Evolutionary conservation across 768 basidiomycete genomes (phyloP).

Genomic region (Tricholoma furcatifolium): DNA sequence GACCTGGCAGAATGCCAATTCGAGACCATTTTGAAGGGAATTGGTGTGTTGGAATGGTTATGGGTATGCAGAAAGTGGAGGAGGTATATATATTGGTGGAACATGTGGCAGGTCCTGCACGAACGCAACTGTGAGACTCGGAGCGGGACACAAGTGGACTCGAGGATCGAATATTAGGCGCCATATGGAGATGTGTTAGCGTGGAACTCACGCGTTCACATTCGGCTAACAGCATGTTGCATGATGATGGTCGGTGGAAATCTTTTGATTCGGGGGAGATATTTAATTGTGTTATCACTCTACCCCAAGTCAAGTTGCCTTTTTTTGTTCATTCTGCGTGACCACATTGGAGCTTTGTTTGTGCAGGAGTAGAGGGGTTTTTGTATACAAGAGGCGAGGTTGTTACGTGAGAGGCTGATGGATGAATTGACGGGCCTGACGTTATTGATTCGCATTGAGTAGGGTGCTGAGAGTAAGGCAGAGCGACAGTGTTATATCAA

Average conservation of each 20-base stretch:
- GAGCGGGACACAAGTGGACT: neutral
- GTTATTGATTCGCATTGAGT: conserved; percentile 1
- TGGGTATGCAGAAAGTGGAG: neutral
- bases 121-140: too few relatives aligned
- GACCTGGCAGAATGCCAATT: neutral
- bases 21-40: too few relatives aligned
- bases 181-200: conserved; percentile 13
- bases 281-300: too few relatives aligned
- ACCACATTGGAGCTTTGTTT: neutral
- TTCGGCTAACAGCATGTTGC: too few relatives aligned
- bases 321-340: neutral
- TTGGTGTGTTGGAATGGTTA: too few relatives aligned
- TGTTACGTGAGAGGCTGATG: conserved; percentile 8
- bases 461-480: neutral
- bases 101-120: too few relatives aligned
- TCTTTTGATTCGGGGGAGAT: too few relatives aligned
- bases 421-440: conserved; percentile 3
- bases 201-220: neutral
- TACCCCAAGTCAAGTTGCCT: neutral
- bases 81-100: neutral
- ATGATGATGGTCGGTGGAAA: too few relatives aligned
- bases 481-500: conserved; percentile 6
- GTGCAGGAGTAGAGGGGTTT: neutral
- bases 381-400: neutral
- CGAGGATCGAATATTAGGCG: conserved; percentile 16